Conservation (phyloP, 1,284 basidiomycete species). For the Sanghuangporus baumii region DNA sequence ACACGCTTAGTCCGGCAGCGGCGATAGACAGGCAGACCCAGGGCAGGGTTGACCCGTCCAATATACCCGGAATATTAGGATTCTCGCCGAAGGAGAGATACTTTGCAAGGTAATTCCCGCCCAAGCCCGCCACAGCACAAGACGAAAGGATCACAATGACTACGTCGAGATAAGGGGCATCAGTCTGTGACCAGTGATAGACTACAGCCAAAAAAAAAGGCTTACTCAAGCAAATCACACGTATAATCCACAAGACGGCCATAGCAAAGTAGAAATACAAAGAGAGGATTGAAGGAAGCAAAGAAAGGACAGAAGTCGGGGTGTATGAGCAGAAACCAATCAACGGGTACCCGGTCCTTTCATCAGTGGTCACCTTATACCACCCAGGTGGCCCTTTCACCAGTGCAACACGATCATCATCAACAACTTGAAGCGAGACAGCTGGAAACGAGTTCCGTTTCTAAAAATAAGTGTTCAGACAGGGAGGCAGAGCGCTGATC, state of each 20-base stretch:
- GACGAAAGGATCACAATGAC: constrained; percentile 9
- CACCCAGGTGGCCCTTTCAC: too few relatives aligned
- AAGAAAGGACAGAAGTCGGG: not conserved
- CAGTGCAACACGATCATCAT: too few relatives aligned
- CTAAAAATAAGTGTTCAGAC: too few relatives aligned
- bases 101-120: constrained; percentile 5
- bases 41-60: not conserved
- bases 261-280: not conserved
- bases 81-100: not conserved
- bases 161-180: not conserved
- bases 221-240: constrained; percentile 4
- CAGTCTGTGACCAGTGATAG: not conserved
- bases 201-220: not conserved
- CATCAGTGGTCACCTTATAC: too few relatives aligned
- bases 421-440: too few relatives aligned
- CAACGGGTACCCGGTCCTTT: not conserved
- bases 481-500: too few relatives aligned
- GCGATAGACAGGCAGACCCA: constrained; percentile 13
- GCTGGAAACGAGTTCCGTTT: too few relatives aligned
- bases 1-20: constrained; percentile 7
- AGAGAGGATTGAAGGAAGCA: not conserved
- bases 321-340: not conserved
- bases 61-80: not conserved
- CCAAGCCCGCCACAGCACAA: constrained; percentile 12
- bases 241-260: constrained; percentile 7